Evolutionary conservation across 164 flowering plant genomes (phyloP).

Genomic region (Berberis thunbergii): DNA sequence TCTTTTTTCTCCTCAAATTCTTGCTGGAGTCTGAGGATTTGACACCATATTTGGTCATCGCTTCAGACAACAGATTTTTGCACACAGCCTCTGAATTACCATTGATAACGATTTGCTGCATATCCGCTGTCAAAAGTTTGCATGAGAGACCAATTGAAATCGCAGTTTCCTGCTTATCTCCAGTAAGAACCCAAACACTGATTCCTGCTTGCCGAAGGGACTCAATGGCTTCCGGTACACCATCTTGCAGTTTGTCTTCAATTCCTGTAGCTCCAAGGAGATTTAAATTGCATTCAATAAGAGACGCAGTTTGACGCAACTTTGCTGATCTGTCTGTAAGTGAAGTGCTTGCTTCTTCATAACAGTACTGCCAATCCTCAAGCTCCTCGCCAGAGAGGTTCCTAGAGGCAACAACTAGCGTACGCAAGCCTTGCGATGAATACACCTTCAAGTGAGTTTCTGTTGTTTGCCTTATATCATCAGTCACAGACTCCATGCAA

Average conservation of each 20-base stretch:
- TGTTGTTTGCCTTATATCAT: slow-evolving; percentile 30
- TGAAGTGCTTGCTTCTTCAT: slow-evolving; percentile 88
- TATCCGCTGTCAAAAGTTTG: slow-evolving; percentile 62
- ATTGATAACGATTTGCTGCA: slow-evolving; percentile 78
- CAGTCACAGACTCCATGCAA: slow-evolving; percentile 6
- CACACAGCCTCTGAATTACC: slow-evolving; percentile 75
- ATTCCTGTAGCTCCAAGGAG: slow-evolving; percentile 85
- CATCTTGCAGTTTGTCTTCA: slow-evolving; percentile 86
- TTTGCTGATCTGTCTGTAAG: slow-evolving; percentile 62
- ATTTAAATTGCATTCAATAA: slow-evolving; percentile 59
- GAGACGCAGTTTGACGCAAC: slow-evolving; percentile 71
- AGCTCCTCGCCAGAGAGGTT: slow-evolving; percentile 65
- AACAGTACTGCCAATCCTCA: slow-evolving; percentile 65
- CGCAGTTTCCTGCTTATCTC: slow-evolving; percentile 96
- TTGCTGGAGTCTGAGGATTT: slow-evolving; percentile 26
- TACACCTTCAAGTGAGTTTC: slow-evolving; percentile 59
- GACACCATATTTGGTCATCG: slow-evolving; percentile 49
- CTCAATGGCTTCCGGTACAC: slow-evolving; percentile 93
- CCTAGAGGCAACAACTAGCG: slow-evolving; percentile 78
- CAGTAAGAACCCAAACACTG: slow-evolving; percentile 93
- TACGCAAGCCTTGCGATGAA: slow-evolving; percentile 74
- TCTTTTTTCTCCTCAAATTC: slow-evolving; percentile 20
- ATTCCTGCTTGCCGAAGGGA: slow-evolving; percentile 91
- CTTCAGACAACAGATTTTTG: slow-evolving; percentile 55
- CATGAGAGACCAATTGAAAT: slow-evolving; percentile 90